Percentiles rank a stretch among this genome's conserved stretches.
Conservation (phyloP, 169 alveolate genomes). For the Plasmodium vivax region DNA sequence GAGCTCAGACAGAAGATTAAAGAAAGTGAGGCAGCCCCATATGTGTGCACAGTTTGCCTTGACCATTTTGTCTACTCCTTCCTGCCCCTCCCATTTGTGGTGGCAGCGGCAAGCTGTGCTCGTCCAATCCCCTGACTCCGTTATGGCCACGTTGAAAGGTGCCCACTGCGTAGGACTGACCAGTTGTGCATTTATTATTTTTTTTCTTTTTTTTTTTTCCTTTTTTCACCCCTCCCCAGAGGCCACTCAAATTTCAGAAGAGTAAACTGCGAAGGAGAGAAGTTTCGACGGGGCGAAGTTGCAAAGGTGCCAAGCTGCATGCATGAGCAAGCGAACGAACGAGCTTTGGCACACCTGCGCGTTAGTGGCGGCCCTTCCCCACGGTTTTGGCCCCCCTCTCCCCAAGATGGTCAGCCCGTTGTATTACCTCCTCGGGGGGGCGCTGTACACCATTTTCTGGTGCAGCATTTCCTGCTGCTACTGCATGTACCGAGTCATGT, state of each 20-base stretch:
- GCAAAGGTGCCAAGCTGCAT: neutral
- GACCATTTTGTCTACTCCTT: neutral
- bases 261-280: neutral
- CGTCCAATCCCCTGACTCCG: neutral
- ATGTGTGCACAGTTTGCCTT: neutral
- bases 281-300: neutral
- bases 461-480: constrained; percentile 66
- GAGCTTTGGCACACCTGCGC: neutral
- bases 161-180: neutral
- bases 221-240: constrained; percentile 16
- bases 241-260: constrained; percentile 74
- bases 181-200: neutral
- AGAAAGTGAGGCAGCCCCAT: constrained; percentile 38
- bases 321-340: neutral
- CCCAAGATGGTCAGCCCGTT: constrained; percentile 56
- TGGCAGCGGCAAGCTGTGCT: neutral
- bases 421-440: constrained; percentile 64
- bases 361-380: neutral
- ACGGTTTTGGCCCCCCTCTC: neutral
- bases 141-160: neutral
- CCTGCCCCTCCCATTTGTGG: neutral
- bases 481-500: constrained; percentile 33
- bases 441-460: constrained; percentile 57
- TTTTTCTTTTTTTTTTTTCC: neutral
- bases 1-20: constrained; percentile 72